Evolutionary conservation across 352 stramenopile genomes (phyloP), one percentile per base, ranked within the genome.

Genomic region (Phytopythium sindhum): DNA sequence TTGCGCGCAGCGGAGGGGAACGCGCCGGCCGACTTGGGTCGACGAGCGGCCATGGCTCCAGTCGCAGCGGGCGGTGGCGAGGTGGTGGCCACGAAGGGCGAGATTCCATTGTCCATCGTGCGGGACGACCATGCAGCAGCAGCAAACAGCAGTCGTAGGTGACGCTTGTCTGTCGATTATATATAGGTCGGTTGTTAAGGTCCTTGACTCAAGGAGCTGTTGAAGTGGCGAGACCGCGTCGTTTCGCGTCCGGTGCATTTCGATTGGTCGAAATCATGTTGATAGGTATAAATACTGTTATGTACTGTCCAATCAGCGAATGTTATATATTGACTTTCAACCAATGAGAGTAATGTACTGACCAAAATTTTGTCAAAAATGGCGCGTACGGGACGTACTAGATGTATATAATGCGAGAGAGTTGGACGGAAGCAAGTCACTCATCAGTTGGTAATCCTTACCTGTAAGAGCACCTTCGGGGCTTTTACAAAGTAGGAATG

Each of bases 371-470:
- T 24, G 28, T 41, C 15, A 47, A 52, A 39, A 21, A 51, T 57
- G 70, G 59, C 58, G 10, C 71, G 71, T 78, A 29, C 53, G 65
- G 68, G 57, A 63, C 1, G 2, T 19, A 0, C 14, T 2, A 3
- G 4, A 14, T 2, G 1, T 70, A 78, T 69, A 75, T 19, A 8
- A 0, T 29, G 4, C 19, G 11, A 4, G 1, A 35, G 23, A 19
- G 0, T 56, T 23, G 0, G 0, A 4, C 2, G 37, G 7, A 2
- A 37, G 11, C 66, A 79, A 83, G 67, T 1, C 66, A 87, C 77
- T 89, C 77, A 89, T 89, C 80, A 86, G 75, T 89, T 89, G 77
- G 80, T 89, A 90, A 90, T 88, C 81, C 78, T 88, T 90, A 90
- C 77, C 77, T 88, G 81, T 90, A 90, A 69, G 63, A 80, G 71